Conservation (phyloP, 2,329 filamentous ascomycete species). For the Paecilomyces dactylethromorphus region DNA sequence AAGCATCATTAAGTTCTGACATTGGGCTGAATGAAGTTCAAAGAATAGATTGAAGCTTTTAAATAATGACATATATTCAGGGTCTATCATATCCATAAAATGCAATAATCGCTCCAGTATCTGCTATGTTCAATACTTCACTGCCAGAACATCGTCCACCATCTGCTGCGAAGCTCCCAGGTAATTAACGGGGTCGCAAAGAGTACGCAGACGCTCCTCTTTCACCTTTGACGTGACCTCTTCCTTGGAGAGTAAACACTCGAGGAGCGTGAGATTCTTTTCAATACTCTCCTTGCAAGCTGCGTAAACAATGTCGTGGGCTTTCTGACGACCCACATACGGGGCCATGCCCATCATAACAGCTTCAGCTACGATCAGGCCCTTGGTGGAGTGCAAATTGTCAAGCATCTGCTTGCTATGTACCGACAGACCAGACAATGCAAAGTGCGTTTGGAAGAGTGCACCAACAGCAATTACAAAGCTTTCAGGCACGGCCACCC, state of each 20-base stretch:
- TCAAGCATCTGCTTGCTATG: constrained; percentile 43
- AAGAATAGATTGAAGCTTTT: no score
- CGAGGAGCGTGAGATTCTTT: constrained; percentile 35
- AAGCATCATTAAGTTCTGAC: not conserved
- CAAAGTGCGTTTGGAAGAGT: constrained; percentile 49
- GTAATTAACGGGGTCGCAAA: constrained; percentile 51
- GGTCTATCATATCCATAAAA: not conserved
- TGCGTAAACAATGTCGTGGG: constrained; percentile 52
- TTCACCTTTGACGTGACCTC: constrained; percentile 40
- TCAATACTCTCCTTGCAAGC: constrained; percentile 48
- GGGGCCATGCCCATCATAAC: constrained; percentile 57
- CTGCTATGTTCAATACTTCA: not conserved
- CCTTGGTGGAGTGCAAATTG: constrained; percentile 47
- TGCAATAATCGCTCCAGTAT: not conserved
- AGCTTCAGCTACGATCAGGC: constrained; percentile 52
- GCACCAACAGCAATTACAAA: constrained; percentile 50
- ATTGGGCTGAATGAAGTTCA: no score
- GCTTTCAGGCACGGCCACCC: constrained; percentile 49
- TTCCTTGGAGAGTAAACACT: constrained; percentile 33
- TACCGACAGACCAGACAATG: constrained; percentile 46
- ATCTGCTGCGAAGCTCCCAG: constrained; percentile 24
- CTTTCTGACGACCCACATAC: constrained; percentile 45
- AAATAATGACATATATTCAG: not conserved
- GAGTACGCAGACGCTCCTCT: constrained; percentile 42
- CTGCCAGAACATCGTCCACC: constrained; percentile 25